Percentiles rank a stretch among this genome's conserved stretches.
phyloP scores from a whole-genome alignment of 305 asterid species.

The Euphrasia arctica region DNA sequence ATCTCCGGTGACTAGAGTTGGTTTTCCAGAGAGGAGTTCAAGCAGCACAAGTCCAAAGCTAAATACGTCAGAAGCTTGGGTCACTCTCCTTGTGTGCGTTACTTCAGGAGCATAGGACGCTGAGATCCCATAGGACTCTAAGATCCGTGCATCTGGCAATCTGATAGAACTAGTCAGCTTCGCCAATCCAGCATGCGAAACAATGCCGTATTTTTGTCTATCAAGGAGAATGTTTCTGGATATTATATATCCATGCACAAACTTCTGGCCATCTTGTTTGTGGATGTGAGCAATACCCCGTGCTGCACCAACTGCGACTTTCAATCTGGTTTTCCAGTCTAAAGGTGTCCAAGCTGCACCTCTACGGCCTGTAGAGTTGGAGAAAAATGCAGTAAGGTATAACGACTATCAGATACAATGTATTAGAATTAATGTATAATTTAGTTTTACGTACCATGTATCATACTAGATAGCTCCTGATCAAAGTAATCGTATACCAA shows the following conservation, averaged over 20 bases:
- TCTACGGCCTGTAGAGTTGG: neutral
- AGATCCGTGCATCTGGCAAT: too few relatives aligned
- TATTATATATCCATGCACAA: conserved; percentile 30
- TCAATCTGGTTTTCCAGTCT: conserved; percentile 1
- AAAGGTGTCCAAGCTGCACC: neutral
- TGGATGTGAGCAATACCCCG: neutral
- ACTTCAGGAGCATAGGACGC: conserved; percentile 22
- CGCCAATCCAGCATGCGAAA: conserved; percentile 19
- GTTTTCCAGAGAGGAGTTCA: conserved; percentile 24
- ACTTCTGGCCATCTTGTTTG: neutral
- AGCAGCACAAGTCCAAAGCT: conserved; percentile 33
- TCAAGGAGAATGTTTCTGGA: conserved; percentile 22
- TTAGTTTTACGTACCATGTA: conserved; percentile 23
- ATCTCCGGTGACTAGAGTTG: neutral
- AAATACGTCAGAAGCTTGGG: conserved; percentile 31
- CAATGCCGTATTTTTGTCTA: neutral
- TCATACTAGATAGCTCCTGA: conserved; percentile 12
- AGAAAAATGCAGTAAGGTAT: neutral
- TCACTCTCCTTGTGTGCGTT: neutral
- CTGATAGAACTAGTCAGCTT: neutral
- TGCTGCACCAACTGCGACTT: neutral
- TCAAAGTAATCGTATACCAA: conserved; percentile 15
- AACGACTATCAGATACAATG: neutral
- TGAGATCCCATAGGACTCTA: too few relatives aligned
- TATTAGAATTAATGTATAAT: too few relatives aligned